Evolutionary conservation across 1,284 basidiomycete species (phyloP), one percentile per base, ranked within the genome.

Genomic region (Gomphus bonarii): DNA sequence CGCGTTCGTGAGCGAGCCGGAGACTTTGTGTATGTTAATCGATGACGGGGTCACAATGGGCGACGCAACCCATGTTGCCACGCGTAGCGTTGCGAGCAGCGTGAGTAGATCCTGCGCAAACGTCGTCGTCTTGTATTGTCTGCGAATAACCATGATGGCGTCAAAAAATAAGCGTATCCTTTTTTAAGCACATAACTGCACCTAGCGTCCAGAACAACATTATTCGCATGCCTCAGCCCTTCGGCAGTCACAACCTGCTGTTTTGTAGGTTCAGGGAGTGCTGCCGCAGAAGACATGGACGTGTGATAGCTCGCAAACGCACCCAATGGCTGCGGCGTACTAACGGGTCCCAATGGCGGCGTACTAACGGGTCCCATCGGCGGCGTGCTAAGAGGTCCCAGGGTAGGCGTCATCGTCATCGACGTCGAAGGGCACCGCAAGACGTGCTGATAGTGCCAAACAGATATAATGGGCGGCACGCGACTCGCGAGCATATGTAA

Each of bases 1-100:
- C 60, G 91, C 88, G 68, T 97, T 97, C 46, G 94, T 97, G 63
- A 95, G 72, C 18, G 91, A 88, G 14, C 94, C 93, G 9, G 92
- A 89, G n/a, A 91, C 86, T 69, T 88, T 93, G 65, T 75, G 75
- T 62, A 95, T 78, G 58, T 75, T 75, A 58, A 93, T 69, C 46
- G 76, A 73, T 38, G 77, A 70, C 18, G 80, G 68, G 25, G 72
- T 14, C 31, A 38, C 44, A 20, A 38, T 43, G 42, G 12, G 14
- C 47, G 14, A 67, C 60, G 74, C 69, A 33, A 69, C 68, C 88
- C 88, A 90, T 31, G 72, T 72, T 31, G 80, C 78, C 11, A 86
- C 70, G 50, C 73, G 73, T 55, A 89, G 70, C 14, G 73, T 67
- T 38, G 72, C 72, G 28, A 86, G 63, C 51, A 85, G 75, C 50